These are phyloP conservation scores for Calocybe cyanea DNA, from an alignment of 768 basidiomycete genomes.

Conservation along the genomic window DNA sequence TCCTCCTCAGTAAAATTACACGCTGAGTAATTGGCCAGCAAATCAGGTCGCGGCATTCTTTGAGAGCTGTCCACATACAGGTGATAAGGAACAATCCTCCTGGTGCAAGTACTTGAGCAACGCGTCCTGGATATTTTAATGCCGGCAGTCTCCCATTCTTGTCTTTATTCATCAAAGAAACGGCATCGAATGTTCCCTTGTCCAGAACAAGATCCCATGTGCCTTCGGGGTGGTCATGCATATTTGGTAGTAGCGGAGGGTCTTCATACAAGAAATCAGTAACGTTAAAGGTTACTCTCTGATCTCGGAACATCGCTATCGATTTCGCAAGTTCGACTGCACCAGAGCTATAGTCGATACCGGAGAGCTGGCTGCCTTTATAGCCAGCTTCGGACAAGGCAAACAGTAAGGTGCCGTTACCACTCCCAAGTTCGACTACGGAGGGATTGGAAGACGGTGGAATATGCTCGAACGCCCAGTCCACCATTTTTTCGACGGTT, in stretches of 20 bases:
- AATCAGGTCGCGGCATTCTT: background rate
- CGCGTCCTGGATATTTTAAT: conserved; percentile 55
- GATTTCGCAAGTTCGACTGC: conserved; percentile 61
- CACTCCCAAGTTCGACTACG: conserved; percentile 75
- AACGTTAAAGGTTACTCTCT: conserved; percentile 47
- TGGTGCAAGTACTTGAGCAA: conserved; percentile 53
- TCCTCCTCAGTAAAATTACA: conserved; percentile 88
- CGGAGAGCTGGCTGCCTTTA: conserved; percentile 43
- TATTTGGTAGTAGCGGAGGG: conserved; percentile 32
- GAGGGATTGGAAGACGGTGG: conserved; percentile 44
- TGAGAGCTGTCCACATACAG: conserved; percentile 45
- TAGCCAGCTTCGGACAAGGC: conserved; percentile 70
- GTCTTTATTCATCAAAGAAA: conserved; percentile 65
- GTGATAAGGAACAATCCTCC: conserved; percentile 77
- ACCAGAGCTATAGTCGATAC: conserved; percentile 75
- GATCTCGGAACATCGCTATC: conserved; percentile 47
- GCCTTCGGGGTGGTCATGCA: conserved; percentile 18
- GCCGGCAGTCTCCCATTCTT: conserved; percentile 48
- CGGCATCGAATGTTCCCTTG: conserved; percentile 89
- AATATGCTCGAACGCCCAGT: conserved; percentile 59
- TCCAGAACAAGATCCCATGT: conserved; percentile 77
- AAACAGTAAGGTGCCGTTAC: conserved; percentile 76
- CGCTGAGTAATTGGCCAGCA: conserved; percentile 32
- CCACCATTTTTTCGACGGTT: conserved; percentile 73
- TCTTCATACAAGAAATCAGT: conserved; percentile 66